Evolutionary conservation across 441 rosid genomes (phyloP).

Genomic region (Corymbia calophylla): DNA sequence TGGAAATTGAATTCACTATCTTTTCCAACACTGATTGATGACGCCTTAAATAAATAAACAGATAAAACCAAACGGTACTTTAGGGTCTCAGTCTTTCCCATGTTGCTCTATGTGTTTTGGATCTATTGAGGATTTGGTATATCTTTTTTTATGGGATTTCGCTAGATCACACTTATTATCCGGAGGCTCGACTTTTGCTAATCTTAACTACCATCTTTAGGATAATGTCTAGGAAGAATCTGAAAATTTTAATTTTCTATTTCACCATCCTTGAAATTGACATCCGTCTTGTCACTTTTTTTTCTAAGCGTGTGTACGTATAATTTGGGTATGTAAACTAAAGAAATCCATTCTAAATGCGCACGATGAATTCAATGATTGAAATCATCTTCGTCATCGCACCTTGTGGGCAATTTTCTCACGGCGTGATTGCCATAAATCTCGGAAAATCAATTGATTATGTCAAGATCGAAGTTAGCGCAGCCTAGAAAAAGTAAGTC

Average conservation of each 20-base stretch:
- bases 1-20: background rate
- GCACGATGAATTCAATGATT: too few species aligned
- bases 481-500: background rate
- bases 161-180: background rate
- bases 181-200: background rate
- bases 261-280: too few species aligned
- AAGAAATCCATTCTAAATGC: too few species aligned
- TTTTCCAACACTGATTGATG: background rate
- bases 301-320: too few species aligned
- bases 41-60: rapidly evolving
- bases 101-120: background rate
- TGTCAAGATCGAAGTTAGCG: background rate
- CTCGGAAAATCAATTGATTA: background rate
- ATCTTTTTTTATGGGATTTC: background rate
- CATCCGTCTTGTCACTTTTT: too few species aligned
- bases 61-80: background rate
- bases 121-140: background rate
- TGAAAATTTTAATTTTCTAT: background rate
- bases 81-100: background rate
- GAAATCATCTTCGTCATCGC: background rate
- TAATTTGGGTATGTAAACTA: too few species aligned
- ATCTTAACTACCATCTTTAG: background rate
- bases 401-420: background rate
- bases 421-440: background rate
- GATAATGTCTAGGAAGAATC: rapidly evolving